These are phyloP conservation scores for Dillenia turbinata DNA, from an alignment of 164 flowering plant species.

Conservation along the genomic window DNA sequence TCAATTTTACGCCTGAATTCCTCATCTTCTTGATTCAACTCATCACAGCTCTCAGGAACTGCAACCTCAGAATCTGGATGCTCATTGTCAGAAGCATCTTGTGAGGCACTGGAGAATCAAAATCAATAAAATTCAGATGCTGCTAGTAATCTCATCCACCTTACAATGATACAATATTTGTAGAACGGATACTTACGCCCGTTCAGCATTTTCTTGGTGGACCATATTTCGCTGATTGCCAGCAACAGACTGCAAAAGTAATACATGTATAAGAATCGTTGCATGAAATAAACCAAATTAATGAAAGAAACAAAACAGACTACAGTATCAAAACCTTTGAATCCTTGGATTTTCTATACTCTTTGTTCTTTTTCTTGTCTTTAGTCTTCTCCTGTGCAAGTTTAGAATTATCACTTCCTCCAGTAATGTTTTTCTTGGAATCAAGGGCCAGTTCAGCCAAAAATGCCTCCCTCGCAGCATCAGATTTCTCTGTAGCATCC, in stretches of 20 bases:
- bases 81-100: conserved; percentile 41
- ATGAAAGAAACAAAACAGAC: conserved; percentile 10
- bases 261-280: conserved; percentile 3
- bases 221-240: conserved; percentile 29
- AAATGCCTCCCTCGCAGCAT: conserved; percentile 96
- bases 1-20: conserved; percentile 65
- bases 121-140: conserved; percentile 2
- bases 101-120: conserved; percentile 38
- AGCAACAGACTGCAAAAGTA: conserved; percentile 43
- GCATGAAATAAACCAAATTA: background rate
- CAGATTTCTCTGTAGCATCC: conserved; percentile 94
- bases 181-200: conserved; percentile 30
- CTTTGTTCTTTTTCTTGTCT: conserved; percentile 84
- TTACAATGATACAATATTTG: background rate
- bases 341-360: conserved; percentile 61
- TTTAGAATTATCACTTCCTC: conserved; percentile 51
- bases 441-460: conserved; percentile 93
- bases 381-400: conserved; percentile 60
- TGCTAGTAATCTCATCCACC: no score
- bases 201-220: conserved; percentile 38
- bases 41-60: conserved; percentile 28
- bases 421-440: conserved; percentile 46
- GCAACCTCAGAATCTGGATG: conserved; percentile 28
- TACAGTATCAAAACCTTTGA: conserved; percentile 50
- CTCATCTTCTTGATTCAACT: conserved; percentile 50